A percentile compares a stretch with the other conserved stretches of the same genome.
Conservation (phyloP, 768 basidiomycete genomes). For the Phaeotremella skinneri region DNA sequence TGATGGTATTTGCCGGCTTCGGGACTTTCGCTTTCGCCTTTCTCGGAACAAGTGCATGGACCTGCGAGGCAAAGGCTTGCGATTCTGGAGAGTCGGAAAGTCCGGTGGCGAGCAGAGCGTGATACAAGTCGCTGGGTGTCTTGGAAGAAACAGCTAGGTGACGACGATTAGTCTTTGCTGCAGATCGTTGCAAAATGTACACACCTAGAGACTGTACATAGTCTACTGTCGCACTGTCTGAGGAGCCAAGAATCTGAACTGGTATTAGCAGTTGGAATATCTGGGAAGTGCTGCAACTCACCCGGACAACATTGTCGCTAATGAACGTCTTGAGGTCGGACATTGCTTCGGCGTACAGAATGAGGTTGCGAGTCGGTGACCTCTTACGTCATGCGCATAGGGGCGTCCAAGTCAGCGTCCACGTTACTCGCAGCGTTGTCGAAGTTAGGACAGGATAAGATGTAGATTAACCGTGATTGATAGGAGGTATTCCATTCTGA, state of each 20-base stretch:
- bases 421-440: no score
- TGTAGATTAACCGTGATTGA: background rate
- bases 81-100: slow-evolving; percentile 77
- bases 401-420: no score
- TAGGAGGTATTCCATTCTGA: no score
- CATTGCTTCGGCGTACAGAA: background rate
- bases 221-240: slow-evolving; percentile 79
- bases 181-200: slow-evolving; percentile 30
- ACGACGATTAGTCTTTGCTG: slow-evolving; percentile 3
- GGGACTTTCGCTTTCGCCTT: slow-evolving; percentile 67
- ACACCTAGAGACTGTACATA: slow-evolving; percentile 81
- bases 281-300: slow-evolving; percentile 14
- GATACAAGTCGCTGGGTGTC: slow-evolving; percentile 71
- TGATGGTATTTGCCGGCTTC: slow-evolving; percentile 59
- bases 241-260: slow-evolving; percentile 72
- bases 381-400: no score
- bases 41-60: slow-evolving; percentile 73
- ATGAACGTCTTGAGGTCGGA: slow-evolving; percentile 50
- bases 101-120: slow-evolving; percentile 71
- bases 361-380: no score
- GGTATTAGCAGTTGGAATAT: slow-evolving; percentile 1
- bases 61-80: slow-evolving; percentile 72
- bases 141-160: slow-evolving; percentile 74
- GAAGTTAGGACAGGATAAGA: background rate
- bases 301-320: slow-evolving; percentile 51